Evolutionary conservation across 441 rosid species (phyloP).

Genomic region (Erodium trifolium): DNA sequence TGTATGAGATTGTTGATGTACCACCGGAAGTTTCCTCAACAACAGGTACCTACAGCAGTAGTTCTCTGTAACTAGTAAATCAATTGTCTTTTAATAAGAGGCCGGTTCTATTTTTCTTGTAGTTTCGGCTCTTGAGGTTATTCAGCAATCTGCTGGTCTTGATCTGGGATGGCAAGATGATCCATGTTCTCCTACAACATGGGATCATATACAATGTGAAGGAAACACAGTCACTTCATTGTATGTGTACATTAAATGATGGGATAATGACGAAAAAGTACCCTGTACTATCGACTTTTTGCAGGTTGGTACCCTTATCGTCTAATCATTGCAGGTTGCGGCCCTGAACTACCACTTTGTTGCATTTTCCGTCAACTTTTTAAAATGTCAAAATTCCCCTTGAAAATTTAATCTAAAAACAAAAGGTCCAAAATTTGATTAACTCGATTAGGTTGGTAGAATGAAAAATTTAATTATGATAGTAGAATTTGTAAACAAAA

Average conservation of each 20-base stretch:
- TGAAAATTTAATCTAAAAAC: too few species aligned
- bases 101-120: constrained; percentile 17
- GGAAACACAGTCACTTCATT: constrained; percentile 70
- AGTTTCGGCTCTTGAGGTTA: constrained; percentile 90
- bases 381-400: too few species aligned
- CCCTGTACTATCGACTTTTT: too few species aligned
- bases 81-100: background rate
- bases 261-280: too few species aligned
- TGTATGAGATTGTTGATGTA: constrained; percentile 52
- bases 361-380: too few species aligned
- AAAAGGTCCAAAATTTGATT: too few species aligned
- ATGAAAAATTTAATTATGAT: too few species aligned
- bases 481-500: too few species aligned
- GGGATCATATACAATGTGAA: constrained; percentile 70
- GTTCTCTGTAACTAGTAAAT: constrained; percentile 4
- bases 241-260: constrained; percentile 26
- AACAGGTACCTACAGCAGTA: constrained; percentile 40
- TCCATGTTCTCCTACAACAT: constrained; percentile 71
- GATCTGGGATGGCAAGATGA: constrained; percentile 90
- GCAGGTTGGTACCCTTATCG: too few species aligned
- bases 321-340: too few species aligned
- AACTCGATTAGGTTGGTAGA: too few species aligned
- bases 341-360: too few species aligned
- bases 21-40: constrained; percentile 76
- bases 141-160: constrained; percentile 60